Base-by-base conservation (phyloP, 768 basidiomycete species). In the Hemileccinum rubropunctum region DNA sequence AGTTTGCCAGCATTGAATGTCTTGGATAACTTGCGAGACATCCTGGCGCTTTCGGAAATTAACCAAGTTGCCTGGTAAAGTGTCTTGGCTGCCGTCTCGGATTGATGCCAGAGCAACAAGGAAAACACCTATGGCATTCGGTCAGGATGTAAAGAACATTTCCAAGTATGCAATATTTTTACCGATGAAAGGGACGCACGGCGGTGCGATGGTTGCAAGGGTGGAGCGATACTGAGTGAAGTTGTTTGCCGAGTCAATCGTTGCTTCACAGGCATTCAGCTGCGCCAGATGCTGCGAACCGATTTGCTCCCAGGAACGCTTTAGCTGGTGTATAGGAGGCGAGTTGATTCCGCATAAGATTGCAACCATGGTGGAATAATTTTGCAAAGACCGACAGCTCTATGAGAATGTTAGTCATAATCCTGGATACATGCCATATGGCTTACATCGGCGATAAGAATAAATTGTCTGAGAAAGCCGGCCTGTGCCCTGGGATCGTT, bases 151-250 rank as follows among this genome's bases (percentile, higher is more conserved):
- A 26, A 10, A 23, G 23, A 23, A 23, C 18, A 35, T 13, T 26
- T 8, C 20, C 11, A 18, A 44, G 34, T 39, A 15, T 17, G 32
- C n/a, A 18, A 45, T 32, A 20, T 63, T 80, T n/a, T 57, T 58
- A 95, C 95, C 95, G 48, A 98, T 86, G 71, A 98, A 98, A 8
- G 95, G 95, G 0, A 98, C 93, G 66, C 94, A 97, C 47, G 95
- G 95, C 0, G 94, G 92, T 17, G 86, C 82, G 30, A 95, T 85
- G 28, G 76, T 80, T 14, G 89, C 85, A 59, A 98, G 82, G 41
- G 86, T 80, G 50, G 86, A 81, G 45, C 91, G 83, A 70, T 98
- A 98, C 60, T 90, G 92, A 39, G 81, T 86, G 71, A 97, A 98
- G 61, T 97, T 98, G 74, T 91, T 91, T 67, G 88, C 90, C 48